These are phyloP conservation scores for Lodderomyces elongisporus DNA, from an alignment of 1,139 yeast species.

Conservation along the genomic window DNA sequence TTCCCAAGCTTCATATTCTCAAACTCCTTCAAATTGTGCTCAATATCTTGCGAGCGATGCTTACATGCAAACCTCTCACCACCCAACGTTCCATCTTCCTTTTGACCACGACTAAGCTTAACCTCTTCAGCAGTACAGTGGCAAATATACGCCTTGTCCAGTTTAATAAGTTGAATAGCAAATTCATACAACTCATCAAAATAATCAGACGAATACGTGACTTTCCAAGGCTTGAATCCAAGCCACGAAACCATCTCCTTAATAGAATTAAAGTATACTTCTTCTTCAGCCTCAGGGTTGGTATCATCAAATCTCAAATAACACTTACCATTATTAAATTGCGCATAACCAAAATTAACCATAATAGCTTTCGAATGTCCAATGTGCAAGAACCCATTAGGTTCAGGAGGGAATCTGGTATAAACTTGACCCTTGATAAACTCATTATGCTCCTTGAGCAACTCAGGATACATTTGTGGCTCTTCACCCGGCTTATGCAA, in stretches of 20 bases:
- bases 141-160: slow-evolving; percentile 82
- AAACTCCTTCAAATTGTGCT: slow-evolving; percentile 73
- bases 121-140: slow-evolving; percentile 92
- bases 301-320: slow-evolving; percentile 95
- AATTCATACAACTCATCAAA: slow-evolving; percentile 82
- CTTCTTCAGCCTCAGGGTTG: slow-evolving; percentile 98
- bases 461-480: slow-evolving; percentile 82
- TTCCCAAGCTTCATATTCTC: slow-evolving; percentile 88
- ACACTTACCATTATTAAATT: slow-evolving; percentile 77
- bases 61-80: slow-evolving; percentile 83
- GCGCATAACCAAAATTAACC: slow-evolving; percentile 94
- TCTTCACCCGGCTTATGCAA: slow-evolving; percentile 94
- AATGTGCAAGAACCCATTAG: slow-evolving; percentile 93
- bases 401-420: slow-evolving; percentile 98
- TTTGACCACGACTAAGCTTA: slow-evolving; percentile 82
- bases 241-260: slow-evolving; percentile 85
- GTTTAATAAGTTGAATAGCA: slow-evolving; percentile 72
- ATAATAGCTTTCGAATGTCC: slow-evolving; percentile 98
- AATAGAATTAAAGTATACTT: slow-evolving; percentile 79
- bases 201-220: slow-evolving; percentile 94
- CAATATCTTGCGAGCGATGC: slow-evolving; percentile 66
- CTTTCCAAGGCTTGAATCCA: slow-evolving; percentile 87
- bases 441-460: slow-evolving; percentile 72
- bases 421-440: slow-evolving; percentile 77
- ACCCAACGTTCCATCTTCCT: slow-evolving; percentile 87